Conservation (phyloP, 2,329 filamentous ascomycete species). For the Colletotrichum sp. region DNA sequence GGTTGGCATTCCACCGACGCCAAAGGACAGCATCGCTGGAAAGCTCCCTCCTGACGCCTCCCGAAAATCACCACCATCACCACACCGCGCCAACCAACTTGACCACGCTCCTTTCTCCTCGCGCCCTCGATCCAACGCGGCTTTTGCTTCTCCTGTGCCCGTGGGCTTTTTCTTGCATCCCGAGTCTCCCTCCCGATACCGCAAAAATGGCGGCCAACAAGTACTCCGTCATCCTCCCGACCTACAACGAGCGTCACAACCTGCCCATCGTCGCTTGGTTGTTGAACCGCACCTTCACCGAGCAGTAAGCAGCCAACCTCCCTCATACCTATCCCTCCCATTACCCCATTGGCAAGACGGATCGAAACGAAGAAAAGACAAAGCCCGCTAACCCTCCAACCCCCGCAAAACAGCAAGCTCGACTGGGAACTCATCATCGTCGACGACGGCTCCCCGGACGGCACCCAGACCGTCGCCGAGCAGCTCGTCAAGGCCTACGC, state of each 20-base stretch:
- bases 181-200: constrained; percentile 37
- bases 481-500: constrained; percentile 89
- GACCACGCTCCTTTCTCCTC: constrained; percentile 30
- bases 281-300: constrained; percentile 88
- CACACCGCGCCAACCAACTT: constrained; percentile 19
- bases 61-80: neutral
- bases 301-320: constrained; percentile 67
- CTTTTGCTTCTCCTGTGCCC: neutral
- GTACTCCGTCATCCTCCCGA: constrained; percentile 97
- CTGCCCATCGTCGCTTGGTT: constrained; percentile 96
- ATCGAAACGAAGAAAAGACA: neutral
- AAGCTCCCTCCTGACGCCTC: neutral
- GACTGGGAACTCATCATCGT: constrained; percentile 98
- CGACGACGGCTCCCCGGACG: constrained; percentile 96
- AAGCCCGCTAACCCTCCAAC: neutral
- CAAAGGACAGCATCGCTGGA: constrained; percentile 17
- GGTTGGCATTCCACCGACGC: constrained; percentile 1
- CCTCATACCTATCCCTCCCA: neutral
- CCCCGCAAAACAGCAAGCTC: constrained; percentile 67
- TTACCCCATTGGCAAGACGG: neutral
- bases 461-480: constrained; percentile 87
- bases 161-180: neutral
- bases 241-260: constrained; percentile 98
- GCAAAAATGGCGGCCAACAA: constrained; percentile 58
- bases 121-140: neutral